Base-by-base conservation (phyloP, 148 eudicot genomes). In the Nepenthes mirabilis region DNA sequence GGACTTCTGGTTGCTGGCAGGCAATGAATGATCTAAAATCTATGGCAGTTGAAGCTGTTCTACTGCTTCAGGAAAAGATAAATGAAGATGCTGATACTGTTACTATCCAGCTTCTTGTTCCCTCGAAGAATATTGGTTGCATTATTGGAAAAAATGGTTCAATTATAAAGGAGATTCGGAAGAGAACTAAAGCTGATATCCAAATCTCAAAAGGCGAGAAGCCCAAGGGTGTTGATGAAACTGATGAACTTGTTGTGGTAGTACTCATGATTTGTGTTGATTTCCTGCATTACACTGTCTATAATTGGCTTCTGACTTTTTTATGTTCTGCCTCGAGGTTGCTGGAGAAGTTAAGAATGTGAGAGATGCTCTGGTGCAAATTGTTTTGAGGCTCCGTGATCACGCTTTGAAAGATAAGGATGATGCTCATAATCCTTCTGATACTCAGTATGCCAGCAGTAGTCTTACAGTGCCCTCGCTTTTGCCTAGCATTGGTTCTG, bases 141-240 rank as follows among this genome's bases (percentile, higher is more conserved):
- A 73, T 93, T 40, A 88, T 93, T 68, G 99, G 99, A 35, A 93
- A 73, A 79, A 68, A 82, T 74, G 98, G 98, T 45, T 86, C 96
- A 37, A 88, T 93, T 43, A 77, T 93, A 58, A 86, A 82, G 74
- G 96, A 93, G 66, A 93, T 93, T 32, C 58, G 98, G 70, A 86
- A 80, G 71, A 84, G 80, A 68, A 83, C 87, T 55, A 86, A 72
- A 63, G 95, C 98, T 49, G 82, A 83, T 68, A 68, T 93, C 53
- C 80, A 75, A 47, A 93, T 93, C 61, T 83, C 98, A 36, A 93
- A 88, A 75, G 80, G 78, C 6, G 84, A 80, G 64, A 83, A 71
- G 70, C 88, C 82, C 11, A 88, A 68, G 63, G 70, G 76, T 74
- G 96, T 77, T 49, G 85, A 74, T 75, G 76, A 65, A 49, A 63